A percentile compares a stretch with the other conserved stretches of the same genome.
These are phyloP conservation scores for Alternaria sp. DNA, from an alignment of 2,329 filamentous ascomycete species.

Conservation along the genomic window DNA sequence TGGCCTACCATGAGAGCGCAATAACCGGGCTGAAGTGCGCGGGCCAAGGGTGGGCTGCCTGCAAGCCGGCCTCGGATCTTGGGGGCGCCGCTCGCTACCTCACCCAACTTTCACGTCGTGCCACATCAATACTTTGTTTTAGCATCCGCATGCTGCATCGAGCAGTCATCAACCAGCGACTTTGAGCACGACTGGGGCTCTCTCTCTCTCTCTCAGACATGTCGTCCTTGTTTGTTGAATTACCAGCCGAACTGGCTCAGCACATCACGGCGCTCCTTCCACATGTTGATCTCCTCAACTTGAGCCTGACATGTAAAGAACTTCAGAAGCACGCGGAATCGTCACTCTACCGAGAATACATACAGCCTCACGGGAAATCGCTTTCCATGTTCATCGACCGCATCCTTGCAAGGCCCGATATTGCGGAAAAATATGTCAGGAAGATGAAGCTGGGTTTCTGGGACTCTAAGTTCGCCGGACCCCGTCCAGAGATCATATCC, in stretches of 20 bases:
- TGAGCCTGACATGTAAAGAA: constrained; percentile 16
- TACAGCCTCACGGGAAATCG: background rate
- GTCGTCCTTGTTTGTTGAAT: background rate
- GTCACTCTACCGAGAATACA: constrained; percentile 20
- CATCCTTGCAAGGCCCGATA: constrained; percentile 6
- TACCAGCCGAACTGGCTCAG: constrained; percentile 16
- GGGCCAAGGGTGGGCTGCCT: background rate
- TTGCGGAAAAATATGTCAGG: constrained; percentile 5
- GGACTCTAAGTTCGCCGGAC: background rate
- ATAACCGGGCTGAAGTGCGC: background rate
- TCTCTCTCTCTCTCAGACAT: background rate
- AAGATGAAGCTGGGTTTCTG: constrained; percentile 1
- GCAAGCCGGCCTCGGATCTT: background rate
- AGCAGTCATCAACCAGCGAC: background rate
- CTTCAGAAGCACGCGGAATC: constrained; percentile 12
- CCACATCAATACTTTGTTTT: background rate
- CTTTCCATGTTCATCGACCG: constrained; percentile 4
- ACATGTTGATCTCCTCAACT: constrained; percentile 19
- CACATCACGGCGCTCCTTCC: constrained; percentile 12
- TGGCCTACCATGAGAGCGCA: background rate
- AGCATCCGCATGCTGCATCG: background rate
- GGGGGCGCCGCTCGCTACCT: background rate
- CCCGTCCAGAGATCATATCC: background rate
- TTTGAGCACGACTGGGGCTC: background rate
- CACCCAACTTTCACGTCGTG: background rate